Conservation (phyloP, 2,329 filamentous ascomycete species). For the Didymella arachidicola region DNA sequence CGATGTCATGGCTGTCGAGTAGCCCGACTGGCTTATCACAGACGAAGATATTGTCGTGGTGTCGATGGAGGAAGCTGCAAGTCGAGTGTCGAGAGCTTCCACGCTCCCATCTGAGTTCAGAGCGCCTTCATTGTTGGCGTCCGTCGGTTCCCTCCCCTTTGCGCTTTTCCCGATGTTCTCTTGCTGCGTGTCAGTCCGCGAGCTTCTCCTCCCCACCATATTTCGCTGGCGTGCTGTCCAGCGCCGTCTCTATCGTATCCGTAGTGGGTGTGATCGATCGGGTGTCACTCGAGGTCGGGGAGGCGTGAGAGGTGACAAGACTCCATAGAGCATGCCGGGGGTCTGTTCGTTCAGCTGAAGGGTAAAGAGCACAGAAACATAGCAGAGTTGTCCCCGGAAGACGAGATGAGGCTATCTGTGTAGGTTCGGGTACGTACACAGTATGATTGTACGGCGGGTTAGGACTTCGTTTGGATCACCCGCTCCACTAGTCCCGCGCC, state of each 20-base stretch:
- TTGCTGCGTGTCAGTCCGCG: conserved; percentile 26
- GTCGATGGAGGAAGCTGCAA: conserved; percentile 33
- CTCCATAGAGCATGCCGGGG: conserved; percentile 32
- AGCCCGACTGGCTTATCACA: conserved; percentile 31
- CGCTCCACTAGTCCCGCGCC: conserved; percentile 16
- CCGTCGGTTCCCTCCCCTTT: conserved; percentile 36
- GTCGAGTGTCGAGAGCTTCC: conserved; percentile 37
- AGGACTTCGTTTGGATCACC: conserved; percentile 16
- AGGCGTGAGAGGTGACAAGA: conserved; percentile 6
- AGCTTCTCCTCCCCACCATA: conserved; percentile 37
- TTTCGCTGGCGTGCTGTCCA: conserved; percentile 12
- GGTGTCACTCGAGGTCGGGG: conserved; percentile 12
- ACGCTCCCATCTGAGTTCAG: conserved; percentile 33
- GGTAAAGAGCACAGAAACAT: conserved; percentile 10
- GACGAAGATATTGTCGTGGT: conserved; percentile 42
- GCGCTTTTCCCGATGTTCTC: conserved; percentile 31
- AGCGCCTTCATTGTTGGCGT: conserved; percentile 32
- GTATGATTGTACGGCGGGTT: conserved; percentile 8
- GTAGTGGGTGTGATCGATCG: background rate
- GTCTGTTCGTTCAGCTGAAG: conserved; percentile 22
- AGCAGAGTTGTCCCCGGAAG: conserved; percentile 10
- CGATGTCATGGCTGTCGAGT: conserved; percentile 48
- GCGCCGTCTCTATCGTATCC: conserved; percentile 7
- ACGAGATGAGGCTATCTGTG: conserved; percentile 11
- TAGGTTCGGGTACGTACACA: conserved; percentile 6